These are phyloP conservation scores for Teratosphaeria epicoccoides DNA, from an alignment of 2,329 filamentous ascomycete genomes.

Conservation along the genomic window DNA sequence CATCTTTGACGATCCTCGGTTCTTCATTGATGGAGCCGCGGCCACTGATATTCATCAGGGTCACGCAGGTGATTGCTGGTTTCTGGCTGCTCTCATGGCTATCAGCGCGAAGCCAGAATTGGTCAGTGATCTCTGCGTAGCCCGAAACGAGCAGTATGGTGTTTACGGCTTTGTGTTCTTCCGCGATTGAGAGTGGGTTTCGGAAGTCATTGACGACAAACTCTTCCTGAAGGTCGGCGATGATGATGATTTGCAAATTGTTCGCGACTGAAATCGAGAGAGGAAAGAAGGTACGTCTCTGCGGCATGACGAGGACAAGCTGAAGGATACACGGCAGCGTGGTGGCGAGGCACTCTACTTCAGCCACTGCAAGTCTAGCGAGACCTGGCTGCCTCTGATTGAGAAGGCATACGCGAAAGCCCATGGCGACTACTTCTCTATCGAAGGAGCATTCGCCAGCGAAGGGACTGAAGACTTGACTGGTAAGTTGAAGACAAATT, in stretches of 20 bases:
- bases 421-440: conserved; percentile 66
- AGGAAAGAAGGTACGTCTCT: conserved; percentile 16
- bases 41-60: conserved; percentile 73
- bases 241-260: conserved; percentile 57
- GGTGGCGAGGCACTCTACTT: conserved; percentile 71
- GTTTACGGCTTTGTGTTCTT: conserved; percentile 82
- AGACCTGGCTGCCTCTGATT: conserved; percentile 71
- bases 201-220: conserved; percentile 85
- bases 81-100: conserved; percentile 69
- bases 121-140: conserved; percentile 61
- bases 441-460: conserved; percentile 62
- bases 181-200: conserved; percentile 81
- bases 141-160: conserved; percentile 59
- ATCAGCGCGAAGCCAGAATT: conserved; percentile 67
- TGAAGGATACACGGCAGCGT: conserved; percentile 49
- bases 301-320: conserved; percentile 31
- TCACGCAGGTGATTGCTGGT: conserved; percentile 72
- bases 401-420: conserved; percentile 81
- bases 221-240: conserved; percentile 72
- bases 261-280: conserved; percentile 18
- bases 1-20: conserved; percentile 34
- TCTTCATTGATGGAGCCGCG: conserved; percentile 63
- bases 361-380: conserved; percentile 63
- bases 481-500: too few relatives aligned
- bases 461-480: conserved; percentile 51